Base-by-base conservation (phyloP, 2,329 filamentous ascomycete genomes). In the Fusarium pseudocircinatum region DNA sequence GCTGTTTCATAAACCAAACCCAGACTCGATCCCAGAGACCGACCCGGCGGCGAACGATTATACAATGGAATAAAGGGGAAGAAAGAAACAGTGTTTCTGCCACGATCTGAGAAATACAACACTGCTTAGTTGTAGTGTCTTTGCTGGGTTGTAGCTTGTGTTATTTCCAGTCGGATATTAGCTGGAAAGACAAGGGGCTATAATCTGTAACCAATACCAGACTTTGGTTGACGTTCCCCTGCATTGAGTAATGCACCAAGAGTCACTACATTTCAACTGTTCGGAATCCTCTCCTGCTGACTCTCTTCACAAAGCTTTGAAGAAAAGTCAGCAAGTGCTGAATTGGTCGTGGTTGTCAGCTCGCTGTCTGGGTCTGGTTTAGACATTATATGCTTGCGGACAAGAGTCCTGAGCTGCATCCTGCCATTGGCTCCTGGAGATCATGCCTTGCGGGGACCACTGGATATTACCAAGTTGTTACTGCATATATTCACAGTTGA, bases 261-360 rank as follows among this genome's bases (percentile, higher is more conserved):
- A 14, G 13, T 15, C 20, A 32, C 42, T 15, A 12, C 26, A 12
- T 9, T 10, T 34, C 26, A 16, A 22, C 7, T 18, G 9, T 37
- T 24, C 6, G 14, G 28, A 24, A 30, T 14, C 22, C 34, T 30
- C 12, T 20, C 20, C 40, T 30, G 9, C 11, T 32, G 16, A 9
- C 15, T 18, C 13, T 34, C 5, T 37, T 6, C 28, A 22, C 24
- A 24, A 7, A 20, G 20, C 20, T 39, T 22, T 22, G 20, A 37
- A 39, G 24, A 46, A 20, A 16, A 57, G 34, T 30, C 59, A 66
- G 57, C 44, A 16, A 72, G 69, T 70, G 69, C 49, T 70, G 64
- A 42, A 18, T 16, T 24, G 18, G 16, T 39, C 36, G 20, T 66
- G n/a, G 37, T n/a, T 24, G 26, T 37, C 20, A 6, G 26, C 24